A percentile compares a stretch with the other conserved stretches of the same genome.
These are phyloP conservation scores for Fusarium sp. DNA, from an alignment of 2,329 filamentous ascomycete species.

Conservation along the genomic window DNA sequence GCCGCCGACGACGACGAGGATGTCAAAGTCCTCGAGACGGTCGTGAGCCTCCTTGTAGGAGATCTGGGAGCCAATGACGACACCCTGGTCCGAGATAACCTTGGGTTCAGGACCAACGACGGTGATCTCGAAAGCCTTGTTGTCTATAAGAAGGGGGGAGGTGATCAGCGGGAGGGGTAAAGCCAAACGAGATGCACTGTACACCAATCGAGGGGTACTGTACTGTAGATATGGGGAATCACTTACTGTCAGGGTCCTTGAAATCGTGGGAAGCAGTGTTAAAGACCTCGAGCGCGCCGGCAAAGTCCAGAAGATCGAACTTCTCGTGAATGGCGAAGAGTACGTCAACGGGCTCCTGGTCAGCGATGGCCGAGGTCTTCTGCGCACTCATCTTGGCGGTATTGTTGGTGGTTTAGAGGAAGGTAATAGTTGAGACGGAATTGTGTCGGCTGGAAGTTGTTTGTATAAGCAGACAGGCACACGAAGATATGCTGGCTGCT, in stretches of 20 bases:
- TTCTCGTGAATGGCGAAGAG: constrained; percentile 73
- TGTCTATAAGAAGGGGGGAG: constrained; percentile 55
- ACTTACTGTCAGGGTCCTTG: constrained; percentile 66
- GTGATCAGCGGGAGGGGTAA: constrained; percentile 48
- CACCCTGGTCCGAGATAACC: constrained; percentile 73
- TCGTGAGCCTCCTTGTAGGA: constrained; percentile 84
- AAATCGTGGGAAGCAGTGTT: constrained; percentile 66
- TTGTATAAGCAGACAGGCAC: constrained; percentile 36
- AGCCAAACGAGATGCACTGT: constrained; percentile 16
- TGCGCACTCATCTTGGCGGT: constrained; percentile 68
- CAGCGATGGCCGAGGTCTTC: constrained; percentile 71
- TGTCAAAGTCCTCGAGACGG: constrained; percentile 81
- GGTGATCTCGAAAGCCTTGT: constrained; percentile 72
- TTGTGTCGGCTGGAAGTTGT: constrained; percentile 31
- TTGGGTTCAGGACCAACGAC: constrained; percentile 68
- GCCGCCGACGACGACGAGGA: constrained; percentile 84
- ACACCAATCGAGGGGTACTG: constrained; percentile 17
- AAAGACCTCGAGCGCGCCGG: constrained; percentile 69
- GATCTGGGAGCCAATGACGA: constrained; percentile 81
- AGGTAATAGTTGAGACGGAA: constrained; percentile 43
- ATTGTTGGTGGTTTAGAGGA: constrained; percentile 44
- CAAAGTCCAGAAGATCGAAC: constrained; percentile 72
- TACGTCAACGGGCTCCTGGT: constrained; percentile 71
- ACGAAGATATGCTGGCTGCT: constrained; percentile 33
- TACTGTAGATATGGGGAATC: neutral